Evolutionary conservation across 2,329 filamentous ascomycete species (phyloP), one percentile per base, ranked within the genome.

Genomic region (Lecanicillium sp.): DNA sequence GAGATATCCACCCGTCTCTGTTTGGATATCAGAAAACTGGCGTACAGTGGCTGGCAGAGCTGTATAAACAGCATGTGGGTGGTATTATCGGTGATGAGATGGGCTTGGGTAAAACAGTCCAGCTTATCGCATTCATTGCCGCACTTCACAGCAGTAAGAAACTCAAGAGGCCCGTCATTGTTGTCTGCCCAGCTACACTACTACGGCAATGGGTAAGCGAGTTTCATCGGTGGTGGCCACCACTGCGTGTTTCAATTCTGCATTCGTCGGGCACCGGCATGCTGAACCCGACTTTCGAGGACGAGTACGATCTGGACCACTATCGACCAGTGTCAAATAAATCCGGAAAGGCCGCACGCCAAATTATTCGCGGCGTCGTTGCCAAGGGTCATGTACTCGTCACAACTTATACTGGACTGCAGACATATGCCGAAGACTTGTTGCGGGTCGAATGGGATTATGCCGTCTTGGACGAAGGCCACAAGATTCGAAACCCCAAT

Each of bases 221-320:
- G 55, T 97, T 98, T 51, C 94, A 98, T 61, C 80, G 83, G 11
- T 98, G 94, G 94, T 98, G 94, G 94, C 92, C 92, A n/a, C 83
- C 92, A n/a, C 69, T 98, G 22, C 78, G 94, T 30, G 92, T 98
- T 5, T 94, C 89, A 0, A 97, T 98, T 45, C 60, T 98, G 35
- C 92, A 98, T 57, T 87, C 87, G 1, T 96, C 92, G 4, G 92
- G 92, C 3, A 97, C 88, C 57, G 94, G 92, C 14, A 97, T 98
- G 90, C 67, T 96, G 38, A 88, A 94, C 47, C 69, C 94, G n/a
- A 64, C 80, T 60, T 58, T 78, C 53, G 64, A 79, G 59, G 61
- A 76, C 49, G 61, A 68, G 13, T 67, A 70, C 39, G 66, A 72
- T 30, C 62, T 72, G 48, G 68, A 74, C 6, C 50, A 61, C 49